Conservation (phyloP, 139 green algal species). For the Tetradesmus obliquus region DNA sequence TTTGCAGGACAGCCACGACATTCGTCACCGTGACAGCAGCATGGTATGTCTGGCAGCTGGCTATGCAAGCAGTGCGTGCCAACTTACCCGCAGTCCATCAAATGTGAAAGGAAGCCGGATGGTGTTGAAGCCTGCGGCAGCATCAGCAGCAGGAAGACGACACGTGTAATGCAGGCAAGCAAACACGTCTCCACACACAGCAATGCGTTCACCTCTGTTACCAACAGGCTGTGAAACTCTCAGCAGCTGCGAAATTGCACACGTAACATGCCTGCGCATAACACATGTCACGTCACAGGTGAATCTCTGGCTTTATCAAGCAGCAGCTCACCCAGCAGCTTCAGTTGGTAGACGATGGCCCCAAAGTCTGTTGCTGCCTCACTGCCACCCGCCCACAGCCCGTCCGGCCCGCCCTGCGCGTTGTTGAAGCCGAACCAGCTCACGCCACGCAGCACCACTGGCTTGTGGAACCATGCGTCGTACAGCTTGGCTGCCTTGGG, state of each 20-base stretch:
- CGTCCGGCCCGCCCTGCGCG: constrained; percentile 3
- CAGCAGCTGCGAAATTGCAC: neutral
- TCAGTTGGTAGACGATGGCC: constrained; percentile 30
- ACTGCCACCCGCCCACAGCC: constrained; percentile 23
- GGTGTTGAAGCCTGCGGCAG: constrained; percentile 43
- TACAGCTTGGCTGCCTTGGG: neutral
- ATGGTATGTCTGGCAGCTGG: neutral
- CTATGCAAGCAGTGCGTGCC: constrained; percentile 1
- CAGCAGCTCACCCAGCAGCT: constrained; percentile 37
- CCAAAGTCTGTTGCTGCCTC: constrained; percentile 30
- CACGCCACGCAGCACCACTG: neutral
- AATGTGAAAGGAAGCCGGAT: constrained; percentile 43
- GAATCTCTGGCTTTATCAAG: neutral
- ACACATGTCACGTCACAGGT: neutral
- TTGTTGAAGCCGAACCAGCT: constrained; percentile 45
- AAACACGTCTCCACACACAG: neutral
- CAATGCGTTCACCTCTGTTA: neutral
- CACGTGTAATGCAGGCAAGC: neutral
- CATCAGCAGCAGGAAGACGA: neutral
- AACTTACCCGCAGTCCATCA: neutral
- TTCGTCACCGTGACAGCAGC: too few species aligned
- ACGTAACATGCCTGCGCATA: too few species aligned
- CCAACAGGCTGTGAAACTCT: neutral
- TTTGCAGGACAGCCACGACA: too few species aligned
- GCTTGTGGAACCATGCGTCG: constrained; percentile 35